phyloP scores from a whole-genome alignment of 2,329 filamentous ascomycete species.

The Fusarium sulawesiense region DNA sequence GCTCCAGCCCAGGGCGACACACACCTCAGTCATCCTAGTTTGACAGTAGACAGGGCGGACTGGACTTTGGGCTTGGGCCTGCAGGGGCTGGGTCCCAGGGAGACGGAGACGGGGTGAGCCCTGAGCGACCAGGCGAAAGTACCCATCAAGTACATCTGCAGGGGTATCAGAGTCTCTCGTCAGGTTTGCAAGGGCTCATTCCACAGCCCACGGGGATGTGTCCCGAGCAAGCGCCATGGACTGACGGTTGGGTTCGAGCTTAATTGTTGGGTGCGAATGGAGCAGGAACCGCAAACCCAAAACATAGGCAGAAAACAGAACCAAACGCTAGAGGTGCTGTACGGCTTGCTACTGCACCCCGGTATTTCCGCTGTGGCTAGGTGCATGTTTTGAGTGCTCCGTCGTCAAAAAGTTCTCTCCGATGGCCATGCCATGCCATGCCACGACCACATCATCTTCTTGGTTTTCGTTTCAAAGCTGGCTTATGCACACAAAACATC shows the following conservation, averaged over 20 bases:
- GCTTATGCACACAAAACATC: constrained; percentile 29
- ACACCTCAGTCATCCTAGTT: constrained; percentile 40
- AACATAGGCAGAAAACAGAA: neutral
- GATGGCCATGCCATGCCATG: constrained; percentile 1
- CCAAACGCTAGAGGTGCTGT: neutral
- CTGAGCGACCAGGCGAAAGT: constrained; percentile 26
- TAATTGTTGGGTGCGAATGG: constrained; percentile 46
- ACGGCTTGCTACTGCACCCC: constrained; percentile 26
- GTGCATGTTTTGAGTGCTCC: constrained; percentile 23
- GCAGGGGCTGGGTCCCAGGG: constrained; percentile 34
- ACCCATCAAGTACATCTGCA: constrained; percentile 43
- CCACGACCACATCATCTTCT: constrained; percentile 21
- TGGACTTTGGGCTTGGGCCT: constrained; percentile 34
- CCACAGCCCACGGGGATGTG: constrained; percentile 41
- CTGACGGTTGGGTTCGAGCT: constrained; percentile 47
- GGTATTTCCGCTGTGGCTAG: constrained; percentile 47
- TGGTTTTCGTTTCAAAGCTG: constrained; percentile 24
- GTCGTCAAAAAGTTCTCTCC: constrained; percentile 16
- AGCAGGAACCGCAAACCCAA: constrained; percentile 10
- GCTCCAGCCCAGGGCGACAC: constrained; percentile 38
- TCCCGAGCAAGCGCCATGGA: constrained; percentile 44
- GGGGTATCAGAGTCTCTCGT: constrained; percentile 24
- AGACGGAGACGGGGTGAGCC: constrained; percentile 33
- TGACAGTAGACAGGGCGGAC: constrained; percentile 48
- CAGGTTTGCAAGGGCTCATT: constrained; percentile 36